Base-by-base conservation (phyloP, 306 rosid genomes). In the Prunus davidiana region DNA sequence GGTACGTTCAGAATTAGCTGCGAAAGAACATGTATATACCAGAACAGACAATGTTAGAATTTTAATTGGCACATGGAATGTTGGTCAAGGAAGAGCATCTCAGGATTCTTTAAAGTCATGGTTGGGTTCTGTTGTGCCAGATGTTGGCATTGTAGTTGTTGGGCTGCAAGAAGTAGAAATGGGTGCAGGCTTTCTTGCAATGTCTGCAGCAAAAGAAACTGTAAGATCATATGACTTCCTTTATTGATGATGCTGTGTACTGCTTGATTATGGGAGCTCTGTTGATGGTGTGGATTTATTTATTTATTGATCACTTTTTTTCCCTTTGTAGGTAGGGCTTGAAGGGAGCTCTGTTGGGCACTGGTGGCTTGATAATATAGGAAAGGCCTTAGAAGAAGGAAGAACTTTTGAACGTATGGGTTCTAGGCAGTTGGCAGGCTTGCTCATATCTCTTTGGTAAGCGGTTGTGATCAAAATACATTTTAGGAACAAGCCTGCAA, bases 141-240 rank as follows among this genome's bases (percentile, higher is more conserved):
- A 96, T 82, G 98, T 92, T 72, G 98, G 99, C 76, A 89, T 96
- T 83, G 91, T 96, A 72, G 99, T 96, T 69, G 85, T 90, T 75
- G 98, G 99, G 71, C 82, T 92, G 88, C 99, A 96, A 91, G 99
- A 96, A 84, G 99, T 92, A 78, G 99, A 96, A 67, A 96, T 96
- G 99, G 99, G 99, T 58, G 99, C 99, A 3, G 98, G 99, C 72
- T 96, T 96, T 80, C 98, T 96, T 69, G 99, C 99, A 66, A 92
- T 96, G 97, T 96, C 99, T 46, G 98, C 98, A 1, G 99, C 99
- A 73, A 96, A 96, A 88, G 99, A 96, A 88, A 96, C 98, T 69
- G 99, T 96, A 87, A 83, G 87, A 73, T 81, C 73, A 61, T 28
- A 69, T 69, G 49, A 72, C 45, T 51, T 64, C 32, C 76, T 34